Percentiles rank a stretch among this genome's conserved stretches.
These are phyloP conservation scores for Trichopus zeylanicus DNA, from an alignment of 116 monocot genomes.

Conservation along the genomic window DNA sequence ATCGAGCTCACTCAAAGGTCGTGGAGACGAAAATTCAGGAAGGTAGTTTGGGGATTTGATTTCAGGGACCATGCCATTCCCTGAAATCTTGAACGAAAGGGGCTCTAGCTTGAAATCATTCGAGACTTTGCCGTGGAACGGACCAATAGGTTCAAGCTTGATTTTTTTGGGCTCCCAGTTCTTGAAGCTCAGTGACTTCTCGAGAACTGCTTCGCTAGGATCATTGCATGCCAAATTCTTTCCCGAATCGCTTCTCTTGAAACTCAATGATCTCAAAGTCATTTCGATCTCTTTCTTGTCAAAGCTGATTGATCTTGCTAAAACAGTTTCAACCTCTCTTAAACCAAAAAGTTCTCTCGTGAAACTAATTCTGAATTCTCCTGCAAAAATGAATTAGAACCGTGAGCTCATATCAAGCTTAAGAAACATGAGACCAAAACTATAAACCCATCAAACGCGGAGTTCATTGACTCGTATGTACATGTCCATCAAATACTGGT, in stretches of 20 bases:
- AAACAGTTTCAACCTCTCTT: conserved; percentile 9
- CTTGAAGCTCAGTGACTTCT: conserved; percentile 68
- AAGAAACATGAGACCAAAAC: too few relatives aligned
- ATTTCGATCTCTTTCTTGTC: conserved; percentile 22
- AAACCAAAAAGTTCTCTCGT: too few relatives aligned
- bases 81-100: background rate
- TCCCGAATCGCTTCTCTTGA: conserved; percentile 18
- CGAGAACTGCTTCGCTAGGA: conserved; percentile 5
- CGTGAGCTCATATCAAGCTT: too few relatives aligned
- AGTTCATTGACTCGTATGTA: too few relatives aligned
- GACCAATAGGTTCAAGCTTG: conserved; percentile 1
- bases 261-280: conserved; percentile 29
- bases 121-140: conserved; percentile 3
- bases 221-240: conserved; percentile 5
- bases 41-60: conserved; percentile 28
- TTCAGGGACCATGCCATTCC: background rate
- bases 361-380: too few relatives aligned
- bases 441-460: too few relatives aligned
- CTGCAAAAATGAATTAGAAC: too few relatives aligned
- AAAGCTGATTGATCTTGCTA: too few relatives aligned
- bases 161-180: conserved; percentile 51
- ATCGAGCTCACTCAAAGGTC: conserved; percentile 46
- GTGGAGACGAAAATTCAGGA: background rate
- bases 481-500: too few relatives aligned
- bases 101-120: background rate